A percentile compares a stretch with the other conserved stretches of the same genome.
Conservation (phyloP, 169 alveolate genomes). For the Cryptosporidium xiaoi region DNA sequence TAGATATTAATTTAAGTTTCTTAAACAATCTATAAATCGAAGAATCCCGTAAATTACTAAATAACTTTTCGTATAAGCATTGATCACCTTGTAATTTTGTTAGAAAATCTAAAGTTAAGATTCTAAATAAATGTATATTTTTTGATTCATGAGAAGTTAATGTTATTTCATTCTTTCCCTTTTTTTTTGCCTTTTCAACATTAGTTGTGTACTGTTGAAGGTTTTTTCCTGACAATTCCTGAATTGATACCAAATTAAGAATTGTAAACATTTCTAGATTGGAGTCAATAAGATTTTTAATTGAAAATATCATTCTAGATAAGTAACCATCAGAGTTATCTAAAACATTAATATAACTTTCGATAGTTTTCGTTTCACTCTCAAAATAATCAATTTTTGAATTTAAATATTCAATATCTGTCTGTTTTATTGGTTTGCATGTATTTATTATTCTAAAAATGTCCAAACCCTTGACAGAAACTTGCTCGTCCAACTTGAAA, state of each 20-base stretch:
- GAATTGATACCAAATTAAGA: slow-evolving; percentile 14
- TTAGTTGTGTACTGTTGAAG: slow-evolving; percentile 1
- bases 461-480: slow-evolving; percentile 25
- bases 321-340: background rate
- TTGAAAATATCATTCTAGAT: background rate
- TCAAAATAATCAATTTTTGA: background rate
- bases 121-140: slow-evolving; percentile 46
- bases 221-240: slow-evolving; percentile 32
- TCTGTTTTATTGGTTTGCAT: slow-evolving; percentile 2
- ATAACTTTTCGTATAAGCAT: background rate
- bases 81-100: background rate
- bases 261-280: slow-evolving; percentile 24
- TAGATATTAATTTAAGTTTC: slow-evolving; percentile 4
- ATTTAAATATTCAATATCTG: slow-evolving; percentile 1
- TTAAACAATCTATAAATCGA: background rate
- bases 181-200: slow-evolving; percentile 47
- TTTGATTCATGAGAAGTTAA: slow-evolving; percentile 45
- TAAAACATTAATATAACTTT: background rate
- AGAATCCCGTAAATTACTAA: slow-evolving; percentile 6
- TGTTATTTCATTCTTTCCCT: slow-evolving; percentile 10
- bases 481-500: slow-evolving; percentile 7
- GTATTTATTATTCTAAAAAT: background rate
- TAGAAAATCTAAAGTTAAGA: background rate
- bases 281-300: slow-evolving; percentile 3
- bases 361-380: background rate